Percentiles rank a stretch among this genome's conserved stretches.
Conservation (phyloP, 345 rosid species). For the Citrus cavaleriei region DNA sequence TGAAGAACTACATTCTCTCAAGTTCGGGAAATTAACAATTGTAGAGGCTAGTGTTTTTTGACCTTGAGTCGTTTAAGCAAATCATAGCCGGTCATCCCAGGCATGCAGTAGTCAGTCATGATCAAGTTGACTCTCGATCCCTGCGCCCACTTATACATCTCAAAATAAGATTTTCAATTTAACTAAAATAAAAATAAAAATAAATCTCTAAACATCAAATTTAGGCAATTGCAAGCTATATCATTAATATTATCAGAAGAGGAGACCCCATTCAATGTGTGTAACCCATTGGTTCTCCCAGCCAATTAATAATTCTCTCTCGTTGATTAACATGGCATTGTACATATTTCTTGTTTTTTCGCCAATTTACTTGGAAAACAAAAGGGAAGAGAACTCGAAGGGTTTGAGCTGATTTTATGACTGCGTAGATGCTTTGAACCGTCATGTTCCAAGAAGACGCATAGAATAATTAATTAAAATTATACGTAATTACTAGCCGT, state of each 20-base stretch:
- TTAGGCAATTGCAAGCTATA: too few species aligned
- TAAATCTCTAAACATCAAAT: too few species aligned
- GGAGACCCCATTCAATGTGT: too few species aligned
- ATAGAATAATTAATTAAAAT: too few species aligned
- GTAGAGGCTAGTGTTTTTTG: not conserved
- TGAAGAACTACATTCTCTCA: not conserved
- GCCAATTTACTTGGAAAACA: not conserved
- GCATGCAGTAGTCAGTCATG: conserved; percentile 88
- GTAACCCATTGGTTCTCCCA: too few species aligned
- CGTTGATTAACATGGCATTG: not conserved
- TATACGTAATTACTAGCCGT: too few species aligned
- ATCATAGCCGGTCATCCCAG: conserved; percentile 88
- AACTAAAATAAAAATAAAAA: not conserved
- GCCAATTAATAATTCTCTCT: not conserved
- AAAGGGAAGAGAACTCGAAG: not conserved
- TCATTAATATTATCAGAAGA: too few species aligned
- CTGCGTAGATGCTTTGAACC: not conserved
- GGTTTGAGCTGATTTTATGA: not conserved
- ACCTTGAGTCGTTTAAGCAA: conserved; percentile 79
- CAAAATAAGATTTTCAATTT: not conserved
- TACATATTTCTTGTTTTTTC: not conserved
- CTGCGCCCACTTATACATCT: conserved; percentile 13
- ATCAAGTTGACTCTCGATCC: conserved; percentile 68
- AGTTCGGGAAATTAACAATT: not conserved
- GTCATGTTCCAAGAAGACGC: not conserved